These are phyloP conservation scores for Kingdonia uniflora DNA, from an alignment of 164 flowering plant genomes.

Conservation along the genomic window DNA sequence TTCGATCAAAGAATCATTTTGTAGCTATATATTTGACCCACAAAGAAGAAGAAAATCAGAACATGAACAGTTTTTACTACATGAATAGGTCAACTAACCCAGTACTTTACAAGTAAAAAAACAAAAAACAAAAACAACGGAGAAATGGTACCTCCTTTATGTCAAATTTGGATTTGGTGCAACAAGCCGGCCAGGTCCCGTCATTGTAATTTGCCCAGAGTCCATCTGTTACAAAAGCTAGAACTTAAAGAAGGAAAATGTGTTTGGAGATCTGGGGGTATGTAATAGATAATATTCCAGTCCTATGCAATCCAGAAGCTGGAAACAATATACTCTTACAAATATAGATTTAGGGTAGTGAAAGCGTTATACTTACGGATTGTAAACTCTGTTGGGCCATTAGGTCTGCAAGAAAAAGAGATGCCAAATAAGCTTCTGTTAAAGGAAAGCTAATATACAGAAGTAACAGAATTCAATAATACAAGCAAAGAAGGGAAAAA, in stretches of 20 bases:
- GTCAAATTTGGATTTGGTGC: constrained; percentile 36
- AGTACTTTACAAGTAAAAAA: too few species aligned
- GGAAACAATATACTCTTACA: too few species aligned
- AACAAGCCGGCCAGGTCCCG: constrained; percentile 82
- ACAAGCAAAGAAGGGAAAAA: neutral
- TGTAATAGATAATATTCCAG: too few species aligned
- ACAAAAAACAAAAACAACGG: too few species aligned
- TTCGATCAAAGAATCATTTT: too few species aligned
- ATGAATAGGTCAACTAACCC: too few species aligned
- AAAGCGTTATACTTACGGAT: constrained; percentile 11
- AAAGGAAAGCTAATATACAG: neutral
- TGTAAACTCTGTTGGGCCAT: constrained; percentile 9
- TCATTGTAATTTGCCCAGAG: constrained; percentile 80
- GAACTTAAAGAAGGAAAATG: neutral
- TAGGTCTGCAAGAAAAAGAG: constrained; percentile 6
- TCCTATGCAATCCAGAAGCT: too few species aligned
- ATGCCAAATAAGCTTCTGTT: neutral
- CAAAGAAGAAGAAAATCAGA: too few species aligned
- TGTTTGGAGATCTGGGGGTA: too few species aligned
- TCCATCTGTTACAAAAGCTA: constrained; percentile 39
- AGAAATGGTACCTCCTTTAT: constrained; percentile 36
- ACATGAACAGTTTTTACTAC: too few species aligned
- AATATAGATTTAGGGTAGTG: too few species aligned
- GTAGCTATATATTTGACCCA: too few species aligned
- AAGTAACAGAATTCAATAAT: neutral